Percentiles rank a stretch among this genome's conserved stretches.
Evolutionary conservation across 2,329 filamentous ascomycete species (phyloP).

Genomic region (Aspergillus arachidicola): DNA sequence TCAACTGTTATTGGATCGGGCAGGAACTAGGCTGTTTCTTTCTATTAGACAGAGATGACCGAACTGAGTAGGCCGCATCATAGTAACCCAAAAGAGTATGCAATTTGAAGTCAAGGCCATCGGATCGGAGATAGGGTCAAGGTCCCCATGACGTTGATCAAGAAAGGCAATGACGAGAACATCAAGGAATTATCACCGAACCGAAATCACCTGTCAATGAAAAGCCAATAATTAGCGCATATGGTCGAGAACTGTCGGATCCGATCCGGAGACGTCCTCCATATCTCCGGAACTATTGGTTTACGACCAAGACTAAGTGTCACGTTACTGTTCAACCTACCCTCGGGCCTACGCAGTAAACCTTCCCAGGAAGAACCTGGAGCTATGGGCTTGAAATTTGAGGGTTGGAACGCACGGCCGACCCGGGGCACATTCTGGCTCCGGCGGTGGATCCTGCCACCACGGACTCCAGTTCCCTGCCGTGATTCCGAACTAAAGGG

Average conservation of each 20-base stretch:
- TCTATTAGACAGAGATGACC: background rate
- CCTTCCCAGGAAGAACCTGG: background rate
- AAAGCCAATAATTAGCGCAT: background rate
- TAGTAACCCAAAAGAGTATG: background rate
- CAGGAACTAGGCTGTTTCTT: background rate
- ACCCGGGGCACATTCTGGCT: conserved; percentile 14
- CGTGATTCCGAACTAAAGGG: conserved; percentile 13
- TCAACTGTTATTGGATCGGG: background rate
- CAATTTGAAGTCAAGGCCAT: background rate
- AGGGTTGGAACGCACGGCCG: background rate
- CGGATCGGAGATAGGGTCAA: background rate
- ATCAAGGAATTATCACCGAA: background rate
- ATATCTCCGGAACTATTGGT: background rate
- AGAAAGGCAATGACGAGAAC: background rate
- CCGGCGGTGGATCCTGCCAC: conserved; percentile 11
- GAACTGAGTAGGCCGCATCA: background rate
- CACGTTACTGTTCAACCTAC: background rate
- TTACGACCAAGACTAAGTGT: background rate
- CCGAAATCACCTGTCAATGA: background rate
- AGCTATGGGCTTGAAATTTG: background rate
- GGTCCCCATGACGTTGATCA: conserved; percentile 1
- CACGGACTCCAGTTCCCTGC: conserved; percentile 11
- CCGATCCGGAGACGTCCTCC: background rate
- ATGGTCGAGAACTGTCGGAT: conserved; percentile 7
- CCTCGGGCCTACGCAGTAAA: background rate